A percentile compares a stretch with the other conserved stretches of the same genome.
Evolutionary conservation across 495 filamentous ascomycete species (phyloP).

Genomic region (Aspergillus funiculosus): DNA sequence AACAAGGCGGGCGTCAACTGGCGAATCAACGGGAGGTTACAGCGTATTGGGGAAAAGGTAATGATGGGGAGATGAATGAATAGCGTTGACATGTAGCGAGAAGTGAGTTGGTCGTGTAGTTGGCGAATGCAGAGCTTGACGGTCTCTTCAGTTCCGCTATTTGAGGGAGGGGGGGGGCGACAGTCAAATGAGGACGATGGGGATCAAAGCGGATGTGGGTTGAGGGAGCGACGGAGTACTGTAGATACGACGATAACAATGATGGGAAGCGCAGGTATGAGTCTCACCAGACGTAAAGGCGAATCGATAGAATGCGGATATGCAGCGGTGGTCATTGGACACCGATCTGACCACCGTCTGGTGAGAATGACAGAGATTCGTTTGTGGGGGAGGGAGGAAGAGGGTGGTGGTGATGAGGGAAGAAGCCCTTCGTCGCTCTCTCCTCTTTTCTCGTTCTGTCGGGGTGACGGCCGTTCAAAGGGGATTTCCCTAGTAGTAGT

Average conservation of each 20-base stretch:
- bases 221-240: constrained; percentile 12
- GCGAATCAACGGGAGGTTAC: constrained; percentile 5
- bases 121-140: constrained; percentile 16
- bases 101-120: constrained; percentile 7
- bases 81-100: constrained; percentile 8
- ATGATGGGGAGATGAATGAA: constrained; percentile 1
- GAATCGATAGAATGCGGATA: constrained; percentile 12
- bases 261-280: constrained; percentile 2
- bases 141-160: constrained; percentile 19
- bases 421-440: neutral
- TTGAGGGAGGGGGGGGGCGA: no score
- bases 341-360: constrained; percentile 25
- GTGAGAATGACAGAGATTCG: constrained; percentile 23
- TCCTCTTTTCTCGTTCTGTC: constrained; percentile 10
- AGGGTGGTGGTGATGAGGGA: no score
- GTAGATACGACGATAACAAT: constrained; percentile 8
- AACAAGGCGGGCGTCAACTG: constrained; percentile 11
- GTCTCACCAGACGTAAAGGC: constrained; percentile 22
- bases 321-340: constrained; percentile 24
- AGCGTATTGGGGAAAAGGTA: constrained; percentile 2
- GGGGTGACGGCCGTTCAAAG: constrained; percentile 28
- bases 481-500: constrained; percentile 29
- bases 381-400: no score
- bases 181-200: constrained; percentile 16
- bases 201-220: constrained; percentile 12